phyloP scores from a whole-genome alignment of 805 yeast genomes.

The Saturnispora kantuleensis region DNA sequence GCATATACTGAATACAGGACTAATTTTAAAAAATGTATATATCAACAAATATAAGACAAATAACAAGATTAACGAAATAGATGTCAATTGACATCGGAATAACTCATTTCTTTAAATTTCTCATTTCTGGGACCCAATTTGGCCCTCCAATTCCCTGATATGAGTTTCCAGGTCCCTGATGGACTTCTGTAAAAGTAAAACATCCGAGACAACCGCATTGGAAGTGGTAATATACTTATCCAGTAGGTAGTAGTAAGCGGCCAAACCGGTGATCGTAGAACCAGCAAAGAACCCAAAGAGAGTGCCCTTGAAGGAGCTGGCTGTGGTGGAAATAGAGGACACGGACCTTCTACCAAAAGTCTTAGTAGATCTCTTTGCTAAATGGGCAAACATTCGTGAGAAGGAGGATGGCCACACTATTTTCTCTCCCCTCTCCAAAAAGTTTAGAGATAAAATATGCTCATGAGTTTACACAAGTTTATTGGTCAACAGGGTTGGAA shows the following conservation, averaged over 20 bases:
- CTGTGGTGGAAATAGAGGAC: slow-evolving; percentile 9
- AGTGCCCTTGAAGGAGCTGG: slow-evolving; percentile 29
- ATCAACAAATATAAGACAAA: neutral
- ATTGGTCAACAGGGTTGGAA: neutral
- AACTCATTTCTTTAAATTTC: neutral
- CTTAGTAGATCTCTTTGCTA: slow-evolving; percentile 11
- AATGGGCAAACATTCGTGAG: slow-evolving; percentile 15
- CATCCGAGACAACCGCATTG: slow-evolving; percentile 65
- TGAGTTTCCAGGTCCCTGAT: slow-evolving; percentile 14
- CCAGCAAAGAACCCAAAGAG: slow-evolving; percentile 75
- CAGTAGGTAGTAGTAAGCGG: slow-evolving; percentile 65
- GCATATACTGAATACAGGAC: neutral
- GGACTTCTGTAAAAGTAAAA: slow-evolving; percentile 57
- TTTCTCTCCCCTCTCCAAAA: neutral
- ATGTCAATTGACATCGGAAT: neutral
- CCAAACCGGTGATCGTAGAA: slow-evolving; percentile 61
- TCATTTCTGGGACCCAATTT: slow-evolving; percentile 7
- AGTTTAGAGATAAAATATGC: too few species aligned
- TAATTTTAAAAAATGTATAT: neutral
- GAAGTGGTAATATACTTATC: slow-evolving; percentile 72
- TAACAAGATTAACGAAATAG: neutral
- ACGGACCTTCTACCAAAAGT: slow-evolving; percentile 7
- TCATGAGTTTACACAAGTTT: too few species aligned
- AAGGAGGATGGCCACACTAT: too few species aligned
- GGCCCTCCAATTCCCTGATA: slow-evolving; percentile 41